These are phyloP conservation scores for Apophysomyces variabilis DNA, from an alignment of 371 early-diverging fungal genomes.

Conservation along the genomic window DNA sequence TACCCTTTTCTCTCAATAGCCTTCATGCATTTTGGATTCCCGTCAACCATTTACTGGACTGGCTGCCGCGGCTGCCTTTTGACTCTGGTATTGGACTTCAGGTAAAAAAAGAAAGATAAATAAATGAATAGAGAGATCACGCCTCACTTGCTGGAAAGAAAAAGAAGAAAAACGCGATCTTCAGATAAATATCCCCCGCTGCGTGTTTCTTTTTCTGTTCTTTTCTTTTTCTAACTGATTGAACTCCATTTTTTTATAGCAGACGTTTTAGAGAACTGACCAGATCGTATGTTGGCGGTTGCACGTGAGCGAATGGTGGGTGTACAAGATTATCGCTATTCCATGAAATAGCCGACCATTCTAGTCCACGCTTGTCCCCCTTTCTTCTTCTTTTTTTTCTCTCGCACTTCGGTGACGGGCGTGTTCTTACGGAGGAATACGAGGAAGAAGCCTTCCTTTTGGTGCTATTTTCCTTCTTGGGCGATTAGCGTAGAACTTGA, in stretches of 20 bases:
- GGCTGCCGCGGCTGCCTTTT: background rate
- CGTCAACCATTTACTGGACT: background rate
- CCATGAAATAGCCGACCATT: background rate
- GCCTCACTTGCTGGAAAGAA: no score
- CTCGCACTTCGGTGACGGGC: background rate
- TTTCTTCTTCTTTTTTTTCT: background rate
- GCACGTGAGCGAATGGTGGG: conserved; percentile 8
- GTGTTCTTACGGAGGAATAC: background rate
- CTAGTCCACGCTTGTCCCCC: background rate
- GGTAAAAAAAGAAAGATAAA: background rate
- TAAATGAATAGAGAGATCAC: background rate
- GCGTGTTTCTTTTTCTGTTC: no score
- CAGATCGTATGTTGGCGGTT: conserved; percentile 1
- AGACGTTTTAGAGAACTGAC: background rate
- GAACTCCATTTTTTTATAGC: no score
- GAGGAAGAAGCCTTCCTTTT: no score
- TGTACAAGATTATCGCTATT: conserved; percentile 1
- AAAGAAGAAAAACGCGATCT: no score
- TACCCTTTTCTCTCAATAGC: background rate
- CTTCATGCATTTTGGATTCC: conserved; percentile 8
- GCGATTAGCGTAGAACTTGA: no score
- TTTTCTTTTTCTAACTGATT: no score
- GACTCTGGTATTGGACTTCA: background rate
- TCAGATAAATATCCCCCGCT: no score
- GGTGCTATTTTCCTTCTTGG: no score